Base-by-base conservation (phyloP, 495 filamentous ascomycete genomes). In the Neurospora sp. region DNA sequence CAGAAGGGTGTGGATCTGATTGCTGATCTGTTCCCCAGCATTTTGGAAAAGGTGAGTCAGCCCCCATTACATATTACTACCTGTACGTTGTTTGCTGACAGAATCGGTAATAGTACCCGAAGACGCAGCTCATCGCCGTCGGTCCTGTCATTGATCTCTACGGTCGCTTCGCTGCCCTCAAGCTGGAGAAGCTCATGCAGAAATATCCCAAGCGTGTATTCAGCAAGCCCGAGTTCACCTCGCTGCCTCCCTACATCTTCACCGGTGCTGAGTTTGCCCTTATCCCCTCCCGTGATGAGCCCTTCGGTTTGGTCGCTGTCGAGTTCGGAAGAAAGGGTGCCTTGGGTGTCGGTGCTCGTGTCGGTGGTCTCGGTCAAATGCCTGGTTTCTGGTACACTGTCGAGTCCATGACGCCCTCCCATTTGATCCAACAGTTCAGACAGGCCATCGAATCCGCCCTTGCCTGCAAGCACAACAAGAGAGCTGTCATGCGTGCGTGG, bases 1-100 rank as follows among this genome's bases (percentile, higher is more conserved):
- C 92, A 94, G 77, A 94, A 93, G 78, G 92, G 92, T 39, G 85
- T 93, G 70, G 92, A 94, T 78, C 83, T 93, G 15, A 93, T 94
- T 73, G 92, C 92, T 28, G 92, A 94, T 78, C 88, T 93, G 17
- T 90, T 93, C 81, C 91, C 92, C 43, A 85, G 87, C 59, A 86
- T 94, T 69, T 81, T 94, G n/a, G 90, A 93, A 74, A 82, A 88
- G 28, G 54, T 62, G 5, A 62, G 54, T 34, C 28, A 54, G 11
- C 28, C 54, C 21, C 28, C 28, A 15, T 28, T 54, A 13, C 45
- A 28, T 54, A 13, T 24, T 5, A 11, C 2, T 28, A 6, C 13
- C 21, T 24, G 45, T 5, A 15, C 7, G 28, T 5, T 28, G 24
- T 62, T 62, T 34, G 28, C 54, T 62, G 21, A 62, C 54, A 62